phyloP scores from a whole-genome alignment of 352 stramenopile genomes.

The Phytophthora meadii region DNA sequence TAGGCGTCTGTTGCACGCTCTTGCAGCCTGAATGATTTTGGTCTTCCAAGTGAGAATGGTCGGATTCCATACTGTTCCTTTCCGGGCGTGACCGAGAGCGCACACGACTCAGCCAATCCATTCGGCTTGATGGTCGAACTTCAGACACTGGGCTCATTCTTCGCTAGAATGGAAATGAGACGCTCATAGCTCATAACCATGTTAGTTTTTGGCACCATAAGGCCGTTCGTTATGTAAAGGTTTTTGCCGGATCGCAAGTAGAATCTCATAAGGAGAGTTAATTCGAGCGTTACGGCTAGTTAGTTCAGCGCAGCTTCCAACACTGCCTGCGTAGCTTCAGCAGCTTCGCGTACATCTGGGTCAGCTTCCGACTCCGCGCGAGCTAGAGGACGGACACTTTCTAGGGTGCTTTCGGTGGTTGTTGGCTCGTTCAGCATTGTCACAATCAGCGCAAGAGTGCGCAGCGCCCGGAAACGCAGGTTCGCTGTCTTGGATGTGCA shows the following conservation, averaged over 20 bases:
- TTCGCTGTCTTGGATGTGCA: constrained; percentile 84
- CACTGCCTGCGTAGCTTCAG: constrained; percentile 56
- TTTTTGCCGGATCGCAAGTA: constrained; percentile 5
- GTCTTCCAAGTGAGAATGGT: constrained; percentile 8
- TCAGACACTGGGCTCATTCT: constrained; percentile 13
- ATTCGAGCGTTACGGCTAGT: constrained; percentile 31
- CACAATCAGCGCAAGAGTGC: constrained; percentile 70
- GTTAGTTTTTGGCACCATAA: too few relatives aligned
- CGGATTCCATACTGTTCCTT: constrained; percentile 6
- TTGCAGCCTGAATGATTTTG: constrained; percentile 7
- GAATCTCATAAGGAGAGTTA: constrained; percentile 28
- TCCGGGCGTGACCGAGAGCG: constrained; percentile 19
- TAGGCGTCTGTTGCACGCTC: constrained; percentile 1
- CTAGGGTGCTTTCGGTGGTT: constrained; percentile 74
- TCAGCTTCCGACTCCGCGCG: constrained; percentile 69
- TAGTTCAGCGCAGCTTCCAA: constrained; percentile 61
- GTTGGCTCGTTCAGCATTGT: constrained; percentile 71
- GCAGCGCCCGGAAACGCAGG: constrained; percentile 81
- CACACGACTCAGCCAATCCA: constrained; percentile 6
- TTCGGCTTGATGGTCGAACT: constrained; percentile 10
- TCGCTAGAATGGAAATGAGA: constrained; percentile 5
- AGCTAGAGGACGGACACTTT: constrained; percentile 77
- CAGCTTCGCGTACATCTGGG: constrained; percentile 78
- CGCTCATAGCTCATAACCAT: too few relatives aligned
- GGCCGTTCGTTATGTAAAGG: background rate